These are phyloP conservation scores for Simmondsia chinensis DNA, from an alignment of 148 eudicot species.

Conservation along the genomic window DNA sequence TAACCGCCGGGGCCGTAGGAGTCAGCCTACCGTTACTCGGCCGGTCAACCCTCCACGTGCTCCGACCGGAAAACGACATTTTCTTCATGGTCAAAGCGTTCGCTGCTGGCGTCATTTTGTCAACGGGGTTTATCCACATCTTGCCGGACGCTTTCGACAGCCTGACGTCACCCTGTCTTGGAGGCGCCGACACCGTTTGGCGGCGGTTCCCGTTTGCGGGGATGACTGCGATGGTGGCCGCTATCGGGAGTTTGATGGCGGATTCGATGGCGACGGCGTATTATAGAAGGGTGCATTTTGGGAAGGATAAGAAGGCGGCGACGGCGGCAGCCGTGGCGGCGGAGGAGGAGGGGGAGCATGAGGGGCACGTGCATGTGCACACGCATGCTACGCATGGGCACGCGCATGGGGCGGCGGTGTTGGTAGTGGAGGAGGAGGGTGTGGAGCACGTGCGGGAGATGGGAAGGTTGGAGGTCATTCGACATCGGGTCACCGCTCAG, in stretches of 20 bases:
- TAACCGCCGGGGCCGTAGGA: slow-evolving; percentile 45
- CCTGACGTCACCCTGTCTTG: slow-evolving; percentile 55
- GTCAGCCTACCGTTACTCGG: slow-evolving; percentile 53
- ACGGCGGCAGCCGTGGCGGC: slow-evolving; percentile 12
- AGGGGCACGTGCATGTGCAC: slow-evolving; percentile 40
- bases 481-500: slow-evolving; percentile 73
- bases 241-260: slow-evolving; percentile 61
- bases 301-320: slow-evolving; percentile 1
- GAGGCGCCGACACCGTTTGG: slow-evolving; percentile 44
- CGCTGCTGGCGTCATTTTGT: slow-evolving; percentile 55
- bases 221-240: slow-evolving; percentile 55
- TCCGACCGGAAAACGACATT: slow-evolving; percentile 31
- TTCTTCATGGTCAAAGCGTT: slow-evolving; percentile 60
- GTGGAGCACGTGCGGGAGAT: slow-evolving; percentile 3
- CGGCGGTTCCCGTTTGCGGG: slow-evolving; percentile 62
- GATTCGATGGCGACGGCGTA: slow-evolving; percentile 58
- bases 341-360: slow-evolving; percentile 20
- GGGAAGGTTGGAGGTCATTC: slow-evolving; percentile 30
- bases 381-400: slow-evolving; percentile 56
- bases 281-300: slow-evolving; percentile 39
- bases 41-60: slow-evolving; percentile 10
- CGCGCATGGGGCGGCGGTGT: slow-evolving; percentile 44
- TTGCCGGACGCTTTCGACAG: slow-evolving; percentile 45
- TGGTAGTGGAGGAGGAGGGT: slow-evolving; percentile 5
- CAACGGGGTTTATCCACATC: slow-evolving; percentile 56